Conservation (phyloP, 257 asterid genomes). For the Solanum sitiens region DNA sequence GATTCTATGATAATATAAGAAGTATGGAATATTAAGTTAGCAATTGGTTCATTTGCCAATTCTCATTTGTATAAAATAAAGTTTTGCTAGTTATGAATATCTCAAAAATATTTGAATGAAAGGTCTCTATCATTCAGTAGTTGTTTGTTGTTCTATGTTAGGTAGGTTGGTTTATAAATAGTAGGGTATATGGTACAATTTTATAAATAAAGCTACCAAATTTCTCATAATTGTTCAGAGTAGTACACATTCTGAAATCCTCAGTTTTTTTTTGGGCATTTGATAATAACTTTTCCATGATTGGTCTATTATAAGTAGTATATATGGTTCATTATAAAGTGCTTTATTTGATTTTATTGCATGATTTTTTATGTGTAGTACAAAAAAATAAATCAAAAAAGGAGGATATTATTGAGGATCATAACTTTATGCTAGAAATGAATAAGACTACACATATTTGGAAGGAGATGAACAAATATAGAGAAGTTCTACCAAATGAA, state of each 20-base stretch:
- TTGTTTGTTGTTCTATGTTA: neutral
- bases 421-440: neutral
- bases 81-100: neutral
- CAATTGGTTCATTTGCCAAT: neutral
- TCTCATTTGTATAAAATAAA: neutral
- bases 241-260: neutral
- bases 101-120: neutral
- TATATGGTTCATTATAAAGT: neutral
- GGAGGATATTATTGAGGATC: neutral
- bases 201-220: neutral
- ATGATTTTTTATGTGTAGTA: neutral
- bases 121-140: neutral
- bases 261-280: neutral
- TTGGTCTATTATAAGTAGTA: neutral
- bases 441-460: neutral
- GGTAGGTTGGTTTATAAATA: neutral
- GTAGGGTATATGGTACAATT: neutral
- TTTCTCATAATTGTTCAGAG: neutral
- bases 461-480: too few species aligned
- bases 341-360: neutral
- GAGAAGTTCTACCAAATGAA: neutral
- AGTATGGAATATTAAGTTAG: neutral
- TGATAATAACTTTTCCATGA: neutral
- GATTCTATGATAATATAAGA: neutral
- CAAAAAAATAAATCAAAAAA: neutral